These are phyloP conservation scores for Pleurotus tuber-regium DNA, from an alignment of 768 basidiomycete genomes.

Conservation along the genomic window DNA sequence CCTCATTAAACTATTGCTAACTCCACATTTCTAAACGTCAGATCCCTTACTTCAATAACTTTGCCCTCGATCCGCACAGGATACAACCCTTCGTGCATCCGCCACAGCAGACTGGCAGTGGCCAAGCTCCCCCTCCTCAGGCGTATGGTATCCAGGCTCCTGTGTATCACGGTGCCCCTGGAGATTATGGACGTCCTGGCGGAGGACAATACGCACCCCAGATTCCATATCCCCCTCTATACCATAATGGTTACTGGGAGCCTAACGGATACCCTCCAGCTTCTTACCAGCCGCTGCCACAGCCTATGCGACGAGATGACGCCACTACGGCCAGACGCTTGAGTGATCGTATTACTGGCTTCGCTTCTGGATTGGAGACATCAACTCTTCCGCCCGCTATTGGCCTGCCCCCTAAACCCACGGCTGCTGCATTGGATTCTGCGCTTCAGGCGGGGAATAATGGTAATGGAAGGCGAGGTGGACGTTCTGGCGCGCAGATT, in stretches of 20 bases:
- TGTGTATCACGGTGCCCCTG: constrained; percentile 36
- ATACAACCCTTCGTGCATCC: constrained; percentile 84
- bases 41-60: constrained; percentile 93
- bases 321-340: constrained; percentile 59
- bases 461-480: constrained; percentile 31
- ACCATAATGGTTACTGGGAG: constrained; percentile 43
- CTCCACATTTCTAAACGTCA: too few species aligned
- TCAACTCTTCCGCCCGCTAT: constrained; percentile 58
- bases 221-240: constrained; percentile 40
- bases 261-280: constrained; percentile 38
- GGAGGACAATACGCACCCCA: constrained; percentile 28
- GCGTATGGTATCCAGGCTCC: constrained; percentile 79
- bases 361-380: constrained; percentile 44
- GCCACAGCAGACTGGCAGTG: constrained; percentile 63
- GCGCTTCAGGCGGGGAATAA: constrained; percentile 50
- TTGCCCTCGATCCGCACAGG: constrained; percentile 92
- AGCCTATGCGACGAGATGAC: constrained; percentile 56
- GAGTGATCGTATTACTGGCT: constrained; percentile 81
- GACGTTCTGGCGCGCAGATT: constrained; percentile 34
- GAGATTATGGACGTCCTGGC: constrained; percentile 32
- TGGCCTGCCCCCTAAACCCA: constrained; percentile 79
- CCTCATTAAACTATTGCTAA: constrained; percentile 10
- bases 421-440: constrained; percentile 49
- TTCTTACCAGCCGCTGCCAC: constrained; percentile 35
- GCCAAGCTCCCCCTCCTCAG: constrained; percentile 76